A percentile compares a stretch with the other conserved stretches of the same genome.
phyloP scores from a whole-genome alignment of 352 stramenopile genomes.

The Pythium coloratum region DNA sequence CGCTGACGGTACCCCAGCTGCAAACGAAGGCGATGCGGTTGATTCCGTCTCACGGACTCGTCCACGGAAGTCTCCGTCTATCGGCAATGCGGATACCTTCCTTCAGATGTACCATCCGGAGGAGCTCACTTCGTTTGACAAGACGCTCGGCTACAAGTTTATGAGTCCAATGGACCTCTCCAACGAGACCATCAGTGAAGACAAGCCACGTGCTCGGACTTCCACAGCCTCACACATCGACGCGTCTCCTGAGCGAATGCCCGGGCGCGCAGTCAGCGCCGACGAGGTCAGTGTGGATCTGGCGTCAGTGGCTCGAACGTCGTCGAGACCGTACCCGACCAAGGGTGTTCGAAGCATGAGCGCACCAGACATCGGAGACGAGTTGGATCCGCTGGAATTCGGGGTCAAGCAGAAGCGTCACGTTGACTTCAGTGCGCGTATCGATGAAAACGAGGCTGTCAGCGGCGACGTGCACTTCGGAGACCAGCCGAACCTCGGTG shows the following conservation, averaged over 20 bases:
- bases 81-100: conserved; percentile 68
- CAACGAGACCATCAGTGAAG: conserved; percentile 52
- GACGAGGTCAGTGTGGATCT: conserved; percentile 53
- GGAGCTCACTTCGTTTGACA: conserved; percentile 85
- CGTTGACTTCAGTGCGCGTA: conserved; percentile 14
- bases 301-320: conserved; percentile 23
- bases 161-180: conserved; percentile 84
- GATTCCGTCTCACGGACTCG: background rate
- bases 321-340: conserved; percentile 31
- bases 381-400: conserved; percentile 29
- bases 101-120: conserved; percentile 85
- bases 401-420: conserved; percentile 4
- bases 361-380: conserved; percentile 67
- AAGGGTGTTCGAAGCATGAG: conserved; percentile 70
- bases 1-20: background rate
- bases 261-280: conserved; percentile 27
- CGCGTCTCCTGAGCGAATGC: conserved; percentile 10
- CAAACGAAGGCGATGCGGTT: background rate
- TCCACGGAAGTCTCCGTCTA: conserved; percentile 20
- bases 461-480: background rate
- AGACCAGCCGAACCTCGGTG: conserved; percentile 5
- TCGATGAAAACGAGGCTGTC: conserved; percentile 15
- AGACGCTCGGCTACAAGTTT: conserved; percentile 85
- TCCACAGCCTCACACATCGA: conserved; percentile 43
- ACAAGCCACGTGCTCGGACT: conserved; percentile 34